phyloP scores from a whole-genome alignment of 2,329 filamentous ascomycete genomes.

The Ascocoryne sarcoides region DNA sequence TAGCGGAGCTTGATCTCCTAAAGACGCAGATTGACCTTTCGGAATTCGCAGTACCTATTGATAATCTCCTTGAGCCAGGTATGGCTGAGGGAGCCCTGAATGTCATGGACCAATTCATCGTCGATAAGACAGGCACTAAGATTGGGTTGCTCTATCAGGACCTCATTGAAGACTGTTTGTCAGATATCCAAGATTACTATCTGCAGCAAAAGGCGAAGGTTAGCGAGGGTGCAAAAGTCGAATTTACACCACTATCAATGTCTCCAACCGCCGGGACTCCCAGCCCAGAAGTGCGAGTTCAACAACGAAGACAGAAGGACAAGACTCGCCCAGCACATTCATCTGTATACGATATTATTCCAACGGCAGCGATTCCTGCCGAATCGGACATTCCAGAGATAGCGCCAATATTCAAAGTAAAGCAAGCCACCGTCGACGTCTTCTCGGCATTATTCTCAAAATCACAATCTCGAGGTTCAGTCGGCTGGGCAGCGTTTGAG shows the following conservation, averaged over 20 bases:
- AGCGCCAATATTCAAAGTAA: slow-evolving; percentile 30
- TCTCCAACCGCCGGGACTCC: slow-evolving; percentile 13
- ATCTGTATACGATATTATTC: slow-evolving; percentile 29
- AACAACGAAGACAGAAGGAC: slow-evolving; percentile 33
- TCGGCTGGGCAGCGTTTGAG: slow-evolving; percentile 28
- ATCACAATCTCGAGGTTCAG: slow-evolving; percentile 9
- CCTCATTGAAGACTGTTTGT: slow-evolving; percentile 32
- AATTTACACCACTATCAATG: slow-evolving; percentile 8
- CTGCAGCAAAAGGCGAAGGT: slow-evolving; percentile 16
- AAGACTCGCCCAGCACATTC: slow-evolving; percentile 36
- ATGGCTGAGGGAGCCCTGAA: slow-evolving; percentile 28
- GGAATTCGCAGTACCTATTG: slow-evolving; percentile 34
- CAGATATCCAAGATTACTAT: slow-evolving; percentile 27
- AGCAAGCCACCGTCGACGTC: slow-evolving; percentile 29
- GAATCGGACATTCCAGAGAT: slow-evolving; percentile 1
- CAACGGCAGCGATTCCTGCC: not conserved
- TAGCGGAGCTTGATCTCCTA: slow-evolving; percentile 32
- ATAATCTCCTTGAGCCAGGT: slow-evolving; percentile 34
- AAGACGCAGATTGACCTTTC: slow-evolving; percentile 33
- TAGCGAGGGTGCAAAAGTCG: slow-evolving; percentile 11
- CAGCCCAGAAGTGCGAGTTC: slow-evolving; percentile 21
- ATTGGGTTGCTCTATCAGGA: slow-evolving; percentile 37
- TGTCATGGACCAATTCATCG: slow-evolving; percentile 31
- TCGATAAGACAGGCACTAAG: slow-evolving; percentile 32
- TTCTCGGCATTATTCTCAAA: slow-evolving; percentile 29